Base-by-base conservation (phyloP, 495 filamentous ascomycete species). In the Polyplosphaeria fusca region DNA sequence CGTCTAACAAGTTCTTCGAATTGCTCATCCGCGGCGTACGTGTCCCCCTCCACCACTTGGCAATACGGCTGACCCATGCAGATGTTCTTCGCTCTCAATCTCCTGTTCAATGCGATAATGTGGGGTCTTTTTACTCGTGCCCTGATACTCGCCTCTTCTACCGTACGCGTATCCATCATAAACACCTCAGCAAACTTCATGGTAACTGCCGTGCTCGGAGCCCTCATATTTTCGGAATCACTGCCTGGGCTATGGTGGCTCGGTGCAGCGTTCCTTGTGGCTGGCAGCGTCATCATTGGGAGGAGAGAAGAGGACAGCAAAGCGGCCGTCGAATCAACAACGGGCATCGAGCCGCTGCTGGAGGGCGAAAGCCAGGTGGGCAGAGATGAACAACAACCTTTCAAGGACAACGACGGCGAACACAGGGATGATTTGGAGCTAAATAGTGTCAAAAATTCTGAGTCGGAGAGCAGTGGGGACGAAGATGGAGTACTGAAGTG, bases 181-280 rank as follows among this genome's bases (percentile, higher is more conserved):
- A 98, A 98, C 67, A 96, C 92, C 3, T 86, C 87, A 22, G 76
- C 88, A 12, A 98, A 98, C 74, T 98, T 98, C 74, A 74, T 96
- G 63, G 66, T 93, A 48, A 96, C 92, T 1, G 93, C 93, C 9
- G 44, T 97, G n/a, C 71, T 95, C 22, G 91, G 93, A 0, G 80
- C 81, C 65, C 49, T 83, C 43, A 79, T 94, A 4, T 94, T 94
- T 68, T 66, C 75, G 18, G 89, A 94, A 73, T 65, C 71, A 4
- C 74, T 94, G 40, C 83, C 84, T 7, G 84, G 83, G 30, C 71
- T 93, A 42, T 97, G 92, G 92, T 96, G 88, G 86, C 65, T 88
- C 4, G 92, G 92, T 7, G 92, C 92, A 0, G 79, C 77, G 48
- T 72, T 95, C 73, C 81, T 96, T 52, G 88, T 95, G 0, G 90